phyloP scores from a whole-genome alignment of 2,329 filamentous ascomycete genomes.

The Exophiala viscosa region DNA sequence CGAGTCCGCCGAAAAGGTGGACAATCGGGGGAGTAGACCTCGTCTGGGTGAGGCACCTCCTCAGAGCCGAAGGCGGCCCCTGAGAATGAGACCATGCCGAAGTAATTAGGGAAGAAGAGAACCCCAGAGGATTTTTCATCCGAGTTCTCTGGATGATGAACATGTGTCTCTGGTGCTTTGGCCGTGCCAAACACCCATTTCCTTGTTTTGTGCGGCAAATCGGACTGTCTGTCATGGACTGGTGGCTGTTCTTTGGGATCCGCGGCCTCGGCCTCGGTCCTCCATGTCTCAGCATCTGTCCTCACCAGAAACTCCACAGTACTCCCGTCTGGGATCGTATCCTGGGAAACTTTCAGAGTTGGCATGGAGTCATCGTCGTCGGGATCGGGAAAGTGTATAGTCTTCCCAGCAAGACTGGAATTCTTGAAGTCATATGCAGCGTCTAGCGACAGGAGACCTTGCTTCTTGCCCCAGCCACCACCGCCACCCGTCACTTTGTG shows the following conservation, averaged over 20 bases:
- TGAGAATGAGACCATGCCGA: conserved; percentile 20
- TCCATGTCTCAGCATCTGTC: not conserved
- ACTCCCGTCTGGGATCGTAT: conserved; percentile 12
- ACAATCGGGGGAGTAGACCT: not conserved
- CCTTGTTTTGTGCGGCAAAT: not conserved
- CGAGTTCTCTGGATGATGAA: not conserved
- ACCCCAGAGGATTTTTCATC: not conserved
- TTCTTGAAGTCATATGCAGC: conserved; percentile 14
- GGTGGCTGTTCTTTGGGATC: not conserved
- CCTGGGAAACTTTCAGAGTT: conserved; percentile 1
- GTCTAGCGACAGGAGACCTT: conserved; percentile 28
- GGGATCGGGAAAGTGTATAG: conserved; percentile 11
- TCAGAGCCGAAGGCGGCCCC: conserved; percentile 8
- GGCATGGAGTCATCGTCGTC: conserved; percentile 3
- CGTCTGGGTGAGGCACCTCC: not conserved
- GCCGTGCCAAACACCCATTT: conserved; percentile 6
- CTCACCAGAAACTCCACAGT: conserved; percentile 18
- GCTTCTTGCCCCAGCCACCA: conserved; percentile 29
- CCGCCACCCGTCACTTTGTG: conserved; percentile 29
- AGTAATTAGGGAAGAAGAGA: conserved; percentile 13
- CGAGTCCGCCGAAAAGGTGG: not conserved
- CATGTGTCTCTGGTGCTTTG: not conserved
- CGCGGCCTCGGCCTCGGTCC: conserved; percentile 1
- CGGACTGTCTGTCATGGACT: not conserved
- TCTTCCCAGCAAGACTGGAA: not conserved